Evolutionary conservation across 306 rosid genomes (phyloP), one percentile per base, ranked within the genome.

Genomic region (Cajanus cajan): DNA sequence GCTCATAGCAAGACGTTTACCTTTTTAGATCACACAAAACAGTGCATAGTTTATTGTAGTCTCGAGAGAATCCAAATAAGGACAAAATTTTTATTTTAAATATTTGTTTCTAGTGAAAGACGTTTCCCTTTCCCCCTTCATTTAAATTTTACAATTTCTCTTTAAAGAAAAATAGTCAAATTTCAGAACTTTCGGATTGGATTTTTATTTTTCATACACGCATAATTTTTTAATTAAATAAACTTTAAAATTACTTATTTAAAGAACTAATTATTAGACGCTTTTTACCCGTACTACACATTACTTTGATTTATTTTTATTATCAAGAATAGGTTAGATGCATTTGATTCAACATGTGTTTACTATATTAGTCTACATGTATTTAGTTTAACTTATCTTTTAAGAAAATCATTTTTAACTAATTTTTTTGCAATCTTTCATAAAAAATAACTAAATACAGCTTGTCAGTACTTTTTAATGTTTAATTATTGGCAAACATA

Each of bases 11-110:
- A 74, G 71, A 55, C 76, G 33, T 64, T 74, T 7, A 36, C 68
- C 81, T 81, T 81, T n/a, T 75, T 75, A 1, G 37, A 61, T 66
- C 33, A n/a, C 31, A 65, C 37, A n/a, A 22, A 64, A 65, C 39
- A 16, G 22, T 39, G 48, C 50, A 41, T 41, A 5, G 14, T 9
- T 59, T 45, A 44, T 36, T 10, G 25, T 76, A 28, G 62, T n/a
- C 54, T 45, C 48, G 24, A 76, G 61, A 75, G 50, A 72, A 28
- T 76, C 48, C 0, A 45, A 16, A 63, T 63, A 33, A 44, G 5
- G 80, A 75, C 71, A 75, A 75, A 74, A 28, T 0, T 2, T 40
- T 24, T 24, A 40, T 2, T 41, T 74, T 59, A 5, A 59, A 59
- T 2, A 2, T 9, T 73, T 57, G 14, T 59, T 74, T 74, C 36